Base-by-base conservation (phyloP, 2,329 filamentous ascomycete species). In the Calonectria pseudoturangicola region DNA sequence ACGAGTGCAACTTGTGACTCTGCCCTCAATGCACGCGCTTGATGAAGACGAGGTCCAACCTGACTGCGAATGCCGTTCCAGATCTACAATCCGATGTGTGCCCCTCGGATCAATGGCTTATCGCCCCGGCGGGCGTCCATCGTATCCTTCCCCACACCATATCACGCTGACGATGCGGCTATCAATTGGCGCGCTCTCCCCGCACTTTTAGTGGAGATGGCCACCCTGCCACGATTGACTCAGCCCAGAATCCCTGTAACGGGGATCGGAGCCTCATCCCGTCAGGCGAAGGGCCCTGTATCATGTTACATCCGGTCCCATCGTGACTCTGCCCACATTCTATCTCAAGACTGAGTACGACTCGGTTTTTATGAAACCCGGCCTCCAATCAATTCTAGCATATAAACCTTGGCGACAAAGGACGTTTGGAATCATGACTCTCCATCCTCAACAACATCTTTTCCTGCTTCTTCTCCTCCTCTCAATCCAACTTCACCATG, bases 151-250 rank as follows among this genome's bases (percentile, higher is more conserved):
- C 33, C 63, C 63, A 43, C 33, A 39, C 18, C 18, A 39, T 18
- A 21, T 45, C 56, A 41, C 56, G 21, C 25, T 45, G 25, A 30
- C 21, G 16, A 27, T 15, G 45, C 30, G n/a, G 45, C 47, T 39
- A 41, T 66, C 47, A 39, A 66, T 50, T 66, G 45, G n/a, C 30
- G 30, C 47, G n/a, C n/a, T 43, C 47, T 66, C 63, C 62, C 47
- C 63, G 63, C 47, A 54, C 18, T 54, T 54, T 66, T 12, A 41
- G 63, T 50, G 63, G 63, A 30, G 47, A 27, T 54, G 9, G 9
- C 47, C 33, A 54, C 21, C 16, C 48, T 39, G 16, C 33, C 47
- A 43, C 12, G 15, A 45, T 18, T 67, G 64, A 67, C 64, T 67
- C 64, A 36, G 64, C 64, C 64, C 64, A 2, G 64, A 18, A 33